phyloP scores from a whole-genome alignment of 257 asterid species.

The Thymus mandschuricus region DNA sequence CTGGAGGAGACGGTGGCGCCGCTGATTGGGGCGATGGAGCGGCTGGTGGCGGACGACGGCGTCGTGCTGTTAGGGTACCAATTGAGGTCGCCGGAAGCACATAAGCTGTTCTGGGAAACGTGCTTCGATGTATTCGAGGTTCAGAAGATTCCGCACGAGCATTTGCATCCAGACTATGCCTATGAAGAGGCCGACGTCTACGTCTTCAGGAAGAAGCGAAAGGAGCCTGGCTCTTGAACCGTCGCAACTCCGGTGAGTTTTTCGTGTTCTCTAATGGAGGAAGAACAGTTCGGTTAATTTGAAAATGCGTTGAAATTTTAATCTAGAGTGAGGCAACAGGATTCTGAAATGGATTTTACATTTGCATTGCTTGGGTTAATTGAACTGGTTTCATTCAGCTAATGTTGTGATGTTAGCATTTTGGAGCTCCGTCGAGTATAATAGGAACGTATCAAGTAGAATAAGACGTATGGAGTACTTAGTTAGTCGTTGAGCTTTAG shows the following conservation, averaged over 20 bases:
- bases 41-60: conserved; percentile 74
- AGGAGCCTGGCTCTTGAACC: conserved; percentile 28
- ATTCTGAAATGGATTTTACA: neutral
- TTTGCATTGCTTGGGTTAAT: neutral
- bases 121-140: conserved; percentile 58
- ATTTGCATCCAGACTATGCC: conserved; percentile 88
- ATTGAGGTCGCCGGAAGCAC: conserved; percentile 89
- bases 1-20: conserved; percentile 84
- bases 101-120: conserved; percentile 72
- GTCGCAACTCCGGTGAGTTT: conserved; percentile 20
- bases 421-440: too few relatives aligned
- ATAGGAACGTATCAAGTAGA: too few relatives aligned
- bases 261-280: neutral
- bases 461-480: too few relatives aligned
- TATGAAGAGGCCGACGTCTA: conserved; percentile 84
- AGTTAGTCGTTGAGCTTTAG: too few relatives aligned
- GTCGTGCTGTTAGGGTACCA: conserved; percentile 85
- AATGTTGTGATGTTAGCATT: neutral
- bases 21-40: conserved; percentile 66
- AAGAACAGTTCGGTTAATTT: neutral
- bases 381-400: neutral
- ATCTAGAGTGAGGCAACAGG: neutral
- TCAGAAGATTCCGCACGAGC: conserved; percentile 76
- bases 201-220: conserved; percentile 68
- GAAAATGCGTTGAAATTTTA: conserved; percentile 1